Evolutionary conservation across 331 rosid species (phyloP).

Genomic region (Pyrus hybrid): DNA sequence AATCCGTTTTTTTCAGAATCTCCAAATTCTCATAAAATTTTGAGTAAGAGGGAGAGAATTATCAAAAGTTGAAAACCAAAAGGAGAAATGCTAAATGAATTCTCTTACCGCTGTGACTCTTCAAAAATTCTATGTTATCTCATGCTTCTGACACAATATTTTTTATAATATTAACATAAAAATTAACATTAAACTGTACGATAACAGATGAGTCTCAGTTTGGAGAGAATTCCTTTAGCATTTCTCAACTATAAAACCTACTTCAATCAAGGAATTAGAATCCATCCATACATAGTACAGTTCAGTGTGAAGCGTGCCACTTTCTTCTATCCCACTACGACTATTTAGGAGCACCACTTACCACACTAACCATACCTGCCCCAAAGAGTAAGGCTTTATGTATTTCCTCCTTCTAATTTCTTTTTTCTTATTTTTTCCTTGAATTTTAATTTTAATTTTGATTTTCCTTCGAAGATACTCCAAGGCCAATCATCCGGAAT

Average conservation of each 20-base stretch:
- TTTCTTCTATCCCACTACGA: constrained; percentile 1
- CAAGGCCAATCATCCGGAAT: background rate
- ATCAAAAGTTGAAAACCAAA: background rate
- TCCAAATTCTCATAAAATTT: background rate
- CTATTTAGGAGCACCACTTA: background rate
- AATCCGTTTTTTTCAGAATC: background rate
- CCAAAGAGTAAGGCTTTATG: background rate
- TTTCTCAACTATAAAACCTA: too few species aligned
- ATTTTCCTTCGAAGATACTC: background rate
- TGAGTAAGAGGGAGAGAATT: background rate
- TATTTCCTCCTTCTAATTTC: background rate
- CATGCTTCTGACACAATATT: too few species aligned
- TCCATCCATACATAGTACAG: background rate
- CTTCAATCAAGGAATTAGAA: too few species aligned
- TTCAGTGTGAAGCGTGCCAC: background rate
- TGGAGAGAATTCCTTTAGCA: rapidly evolving
- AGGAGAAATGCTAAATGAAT: too few species aligned
- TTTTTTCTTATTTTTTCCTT: background rate
- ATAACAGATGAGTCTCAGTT: too few species aligned
- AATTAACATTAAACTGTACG: too few species aligned
- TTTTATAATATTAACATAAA: too few species aligned
- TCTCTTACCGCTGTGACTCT: too few species aligned
- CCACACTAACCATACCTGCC: background rate
- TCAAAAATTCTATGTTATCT: rapidly evolving
- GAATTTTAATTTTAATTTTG: background rate